Percentiles rank a stretch among this genome's conserved stretches.
Evolutionary conservation across 495 filamentous ascomycete genomes (phyloP).

Genomic region (Sabuloglossum arenarium): DNA sequence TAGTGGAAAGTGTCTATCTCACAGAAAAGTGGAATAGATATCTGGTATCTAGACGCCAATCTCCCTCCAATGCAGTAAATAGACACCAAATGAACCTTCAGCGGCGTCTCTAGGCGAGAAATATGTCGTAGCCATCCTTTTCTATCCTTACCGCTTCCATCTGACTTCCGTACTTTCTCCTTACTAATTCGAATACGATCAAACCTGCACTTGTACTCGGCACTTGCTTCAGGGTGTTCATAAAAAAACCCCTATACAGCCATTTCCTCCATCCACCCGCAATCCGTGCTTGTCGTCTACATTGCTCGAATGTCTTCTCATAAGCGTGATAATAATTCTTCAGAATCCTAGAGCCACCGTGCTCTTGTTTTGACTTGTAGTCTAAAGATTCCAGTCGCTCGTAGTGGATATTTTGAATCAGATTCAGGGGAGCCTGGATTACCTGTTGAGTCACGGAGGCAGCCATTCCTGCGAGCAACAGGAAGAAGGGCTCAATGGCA

Average conservation of each 20-base stretch:
- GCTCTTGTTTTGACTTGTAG: constrained; percentile 30
- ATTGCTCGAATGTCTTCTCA: constrained; percentile 50
- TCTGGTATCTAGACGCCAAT: too few relatives aligned
- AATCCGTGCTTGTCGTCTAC: constrained; percentile 34
- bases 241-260: constrained; percentile 59
- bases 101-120: constrained; percentile 24
- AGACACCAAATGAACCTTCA: too few relatives aligned
- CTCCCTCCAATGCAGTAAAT: too few relatives aligned
- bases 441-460: constrained; percentile 59
- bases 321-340: constrained; percentile 55
- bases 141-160: constrained; percentile 42
- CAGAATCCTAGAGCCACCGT: constrained; percentile 26
- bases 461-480: constrained; percentile 54
- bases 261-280: constrained; percentile 46
- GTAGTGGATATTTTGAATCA: constrained; percentile 61
- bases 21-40: too few relatives aligned
- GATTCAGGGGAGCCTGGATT: constrained; percentile 56
- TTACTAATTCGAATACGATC: constrained; percentile 74
- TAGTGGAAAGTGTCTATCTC: too few relatives aligned
- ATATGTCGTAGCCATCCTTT: constrained; percentile 55
- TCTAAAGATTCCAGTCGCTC: constrained; percentile 61
- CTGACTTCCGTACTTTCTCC: constrained; percentile 53
- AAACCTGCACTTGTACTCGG: constrained; percentile 77
- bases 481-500: constrained; percentile 60
- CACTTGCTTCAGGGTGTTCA: constrained; percentile 56